A percentile compares a stretch with the other conserved stretches of the same genome.
Conservation (phyloP, 768 basidiomycete genomes). For the Coprinopsis sp. region DNA sequence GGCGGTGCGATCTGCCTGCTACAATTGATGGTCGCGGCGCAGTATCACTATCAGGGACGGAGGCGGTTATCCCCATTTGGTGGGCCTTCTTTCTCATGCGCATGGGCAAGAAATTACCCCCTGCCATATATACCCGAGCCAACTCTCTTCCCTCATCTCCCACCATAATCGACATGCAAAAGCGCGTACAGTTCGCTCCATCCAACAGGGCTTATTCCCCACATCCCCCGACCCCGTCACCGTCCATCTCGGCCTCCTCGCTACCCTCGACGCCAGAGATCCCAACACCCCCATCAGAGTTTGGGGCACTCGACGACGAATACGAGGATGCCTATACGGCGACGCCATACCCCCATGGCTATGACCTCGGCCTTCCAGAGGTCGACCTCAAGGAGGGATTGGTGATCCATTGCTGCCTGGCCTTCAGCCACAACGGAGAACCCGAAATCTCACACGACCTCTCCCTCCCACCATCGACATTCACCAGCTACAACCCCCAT, state of each 20-base stretch:
- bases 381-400: conserved; percentile 21
- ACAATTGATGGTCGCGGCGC: not conserved
- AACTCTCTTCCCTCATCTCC: conserved; percentile 11
- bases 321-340: conserved; percentile 22
- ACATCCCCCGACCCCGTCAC: conserved; percentile 31
- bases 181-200: conserved; percentile 40
- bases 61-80: conserved; percentile 4
- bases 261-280: conserved; percentile 33
- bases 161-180: conserved; percentile 24
- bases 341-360: conserved; percentile 27
- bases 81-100: not conserved
- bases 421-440: conserved; percentile 28
- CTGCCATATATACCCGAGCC: conserved; percentile 10
- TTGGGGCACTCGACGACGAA: conserved; percentile 14
- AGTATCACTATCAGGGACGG: not conserved
- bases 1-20: no score
- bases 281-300: conserved; percentile 35
- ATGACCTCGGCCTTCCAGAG: conserved; percentile 21
- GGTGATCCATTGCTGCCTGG: conserved; percentile 40
- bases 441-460: conserved; percentile 38
- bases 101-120: conserved; percentile 2
- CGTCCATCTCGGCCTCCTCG: conserved; percentile 31
- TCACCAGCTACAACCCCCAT: conserved; percentile 19
- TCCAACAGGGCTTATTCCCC: conserved; percentile 35
- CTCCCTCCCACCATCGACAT: conserved; percentile 26